A percentile compares a stretch with the other conserved stretches of the same genome.
Evolutionary conservation across 345 rosid genomes (phyloP).

Genomic region (Eucalyptus tenuipes): DNA sequence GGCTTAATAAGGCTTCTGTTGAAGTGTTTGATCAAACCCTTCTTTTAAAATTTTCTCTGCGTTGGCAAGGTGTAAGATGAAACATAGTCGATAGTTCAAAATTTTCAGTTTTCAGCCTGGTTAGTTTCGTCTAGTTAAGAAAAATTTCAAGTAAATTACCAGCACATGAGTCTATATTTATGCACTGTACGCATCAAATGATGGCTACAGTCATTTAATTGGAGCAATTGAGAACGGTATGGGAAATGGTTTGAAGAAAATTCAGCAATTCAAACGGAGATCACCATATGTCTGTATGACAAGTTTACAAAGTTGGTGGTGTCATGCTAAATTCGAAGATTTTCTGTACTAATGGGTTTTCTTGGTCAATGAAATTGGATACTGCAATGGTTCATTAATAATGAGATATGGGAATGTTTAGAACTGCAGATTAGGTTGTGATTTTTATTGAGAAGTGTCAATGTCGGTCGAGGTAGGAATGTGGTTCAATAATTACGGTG

Average conservation of each 20-base stretch:
- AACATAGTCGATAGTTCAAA: neutral
- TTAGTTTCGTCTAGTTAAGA: neutral
- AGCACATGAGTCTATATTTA: neutral
- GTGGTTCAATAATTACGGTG: neutral
- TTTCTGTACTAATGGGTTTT: neutral
- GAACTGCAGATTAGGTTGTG: neutral
- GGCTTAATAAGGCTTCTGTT: neutral
- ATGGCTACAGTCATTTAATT: neutral
- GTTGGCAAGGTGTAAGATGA: neutral
- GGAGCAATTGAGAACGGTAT: neutral
- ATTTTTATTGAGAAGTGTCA: neutral
- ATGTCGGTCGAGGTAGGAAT: neutral
- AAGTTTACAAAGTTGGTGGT: neutral
- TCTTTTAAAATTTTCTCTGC: neutral
- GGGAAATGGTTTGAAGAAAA: neutral
- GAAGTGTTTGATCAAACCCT: neutral
- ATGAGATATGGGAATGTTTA: neutral
- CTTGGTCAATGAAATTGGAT: neutral
- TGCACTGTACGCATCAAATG: neutral
- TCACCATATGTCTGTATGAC: neutral
- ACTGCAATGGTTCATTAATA: neutral
- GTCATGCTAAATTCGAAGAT: neutral
- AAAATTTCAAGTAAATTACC: neutral
- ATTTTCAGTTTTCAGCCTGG: neutral
- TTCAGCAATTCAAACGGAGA: neutral